Base-by-base conservation (phyloP, 345 rosid genomes). In the Syzygium aromaticum region DNA sequence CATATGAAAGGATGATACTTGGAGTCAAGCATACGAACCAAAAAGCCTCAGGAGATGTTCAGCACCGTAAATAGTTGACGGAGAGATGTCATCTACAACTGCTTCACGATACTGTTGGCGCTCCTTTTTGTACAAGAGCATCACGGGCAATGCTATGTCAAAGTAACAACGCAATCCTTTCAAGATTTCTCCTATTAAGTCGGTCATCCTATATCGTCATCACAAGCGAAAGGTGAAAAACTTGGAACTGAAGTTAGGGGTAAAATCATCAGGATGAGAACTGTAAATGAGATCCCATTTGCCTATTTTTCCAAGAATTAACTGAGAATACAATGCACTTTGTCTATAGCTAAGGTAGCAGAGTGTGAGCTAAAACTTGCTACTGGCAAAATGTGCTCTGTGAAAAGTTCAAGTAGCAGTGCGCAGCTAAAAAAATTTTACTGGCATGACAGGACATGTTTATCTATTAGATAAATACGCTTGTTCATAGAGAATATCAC, bases 111-210 rank as follows among this genome's bases (percentile, higher is more conserved):
- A 96, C 84, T 98, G 99, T 77, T 86, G 94, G 25, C 99, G 97
- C 92, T 98, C 99, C 88, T 93, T 94, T 90, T 93, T 95, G 91
- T 95, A 96, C 64, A 98, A 91, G 73, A 98, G 99, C 92, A 96
- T 92, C 85, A 92, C 93, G 11, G 97, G 96, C 89, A 95, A 93
- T 86, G 98, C 97, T 90, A 93, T 95, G 90, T 98, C 98, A 84
- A 98, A 98, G 90, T 96, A 98, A 88, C 94, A 91, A 21, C 95
- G 90, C 86, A 96, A 89, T 84, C 99, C 99, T 86, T 93, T 94
- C 91, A 95, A 86, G 80, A 96, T 93, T 90, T 95, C 99, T 86
- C 91, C 94, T 5, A 94, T 86, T 11, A 98, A 91, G 91, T 94
- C 96, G 73, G 89, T 88, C 87, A 93, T 88, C 94, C 99, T 96